Base-by-base conservation (phyloP, 108 stramenopile genomes). In the Thalassiosira profunda region DNA sequence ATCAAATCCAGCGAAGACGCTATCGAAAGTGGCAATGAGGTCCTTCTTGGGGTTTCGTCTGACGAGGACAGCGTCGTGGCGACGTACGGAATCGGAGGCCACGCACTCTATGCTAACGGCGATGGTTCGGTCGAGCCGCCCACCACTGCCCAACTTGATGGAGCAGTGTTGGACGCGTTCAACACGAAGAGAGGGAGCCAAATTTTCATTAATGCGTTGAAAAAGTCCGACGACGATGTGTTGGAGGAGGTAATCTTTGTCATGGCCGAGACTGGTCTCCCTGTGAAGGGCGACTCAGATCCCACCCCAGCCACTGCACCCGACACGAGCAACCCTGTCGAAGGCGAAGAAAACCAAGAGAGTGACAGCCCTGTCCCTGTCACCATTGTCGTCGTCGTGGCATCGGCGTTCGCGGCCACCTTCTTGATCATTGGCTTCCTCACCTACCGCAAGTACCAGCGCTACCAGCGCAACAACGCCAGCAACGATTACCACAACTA, bases 361-460 rank as follows among this genome's bases (percentile, higher is more conserved):
- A n/a, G n/a, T n/a, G n/a, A n/a, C 29, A 33, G 9, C 7, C 34
- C 7, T 12, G 51, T 4, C 9, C 14, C 14, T 11, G 18, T 52
- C 18, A 20, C 10, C 51, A 52, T 31, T 2, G 30, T 31, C 9
- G 26, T 8, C 8, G 21, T 52, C 34, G 21, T 52, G 17, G 51
- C 51, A n/a, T 52, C 51, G 9, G 51, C n/a, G n/a, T 52, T 52
- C 33, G 51, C 29, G 28, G 24, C 28, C 28, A 48, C 47, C 12
- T 29, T 48, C 12, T 24, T 29, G 4, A 20, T 52, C 33, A 52
- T 52, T 25, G 51, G 51, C 8, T 52, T 52, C 51, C 12, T 52
- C 5, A 52, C 23, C n/a, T 12, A 31, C 17, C 26, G 30, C 9
- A 52, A 30, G 24, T 20, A 25, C 29, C 29, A 31, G 5, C 1